Percentiles rank a stretch among this genome's conserved stretches.
Conservation (phyloP, 352 stramenopile genomes). For the Pythium angustatum region DNA sequence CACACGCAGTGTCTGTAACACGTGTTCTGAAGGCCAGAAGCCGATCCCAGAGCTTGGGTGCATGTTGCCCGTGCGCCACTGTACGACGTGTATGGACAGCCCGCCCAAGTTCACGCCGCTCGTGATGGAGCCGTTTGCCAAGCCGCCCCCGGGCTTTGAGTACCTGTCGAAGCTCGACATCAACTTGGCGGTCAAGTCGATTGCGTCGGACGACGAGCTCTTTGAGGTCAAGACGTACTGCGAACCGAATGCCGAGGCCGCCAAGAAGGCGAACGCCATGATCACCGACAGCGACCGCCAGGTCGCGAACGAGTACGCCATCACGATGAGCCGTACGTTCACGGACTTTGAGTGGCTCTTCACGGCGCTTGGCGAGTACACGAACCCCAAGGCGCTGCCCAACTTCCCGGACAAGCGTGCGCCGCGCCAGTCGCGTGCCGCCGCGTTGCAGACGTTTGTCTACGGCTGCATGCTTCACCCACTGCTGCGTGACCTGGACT, state of each 20-base stretch:
- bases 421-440: slow-evolving; percentile 44
- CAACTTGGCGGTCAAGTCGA: slow-evolving; percentile 56
- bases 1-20: slow-evolving; percentile 83
- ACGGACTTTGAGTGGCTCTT: slow-evolving; percentile 87
- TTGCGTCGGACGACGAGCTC: slow-evolving; percentile 46
- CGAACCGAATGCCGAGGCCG: slow-evolving; percentile 62
- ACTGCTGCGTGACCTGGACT: slow-evolving; percentile 75
- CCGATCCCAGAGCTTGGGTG: slow-evolving; percentile 83
- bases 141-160: slow-evolving; percentile 80
- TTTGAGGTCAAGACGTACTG: slow-evolving; percentile 84
- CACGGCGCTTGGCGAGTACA: slow-evolving; percentile 67
- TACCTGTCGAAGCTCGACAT: slow-evolving; percentile 87
- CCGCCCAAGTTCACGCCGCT: slow-evolving; percentile 80
- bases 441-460: slow-evolving; percentile 72
- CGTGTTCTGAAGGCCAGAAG: slow-evolving; percentile 82
- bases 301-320: slow-evolving; percentile 82
- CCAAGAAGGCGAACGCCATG: slow-evolving; percentile 53
- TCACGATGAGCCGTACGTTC: slow-evolving; percentile 64
- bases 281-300: slow-evolving; percentile 77
- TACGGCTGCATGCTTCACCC: slow-evolving; percentile 82
- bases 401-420: slow-evolving; percentile 78
- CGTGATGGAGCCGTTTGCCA: slow-evolving; percentile 73
- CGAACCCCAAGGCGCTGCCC: slow-evolving; percentile 80
- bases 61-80: slow-evolving; percentile 76
- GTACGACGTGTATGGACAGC: slow-evolving; percentile 75